A percentile compares a stretch with the other conserved stretches of the same genome.
Evolutionary conservation across 257 asterid species (phyloP).

Genomic region (Hygrophila difformis): DNA sequence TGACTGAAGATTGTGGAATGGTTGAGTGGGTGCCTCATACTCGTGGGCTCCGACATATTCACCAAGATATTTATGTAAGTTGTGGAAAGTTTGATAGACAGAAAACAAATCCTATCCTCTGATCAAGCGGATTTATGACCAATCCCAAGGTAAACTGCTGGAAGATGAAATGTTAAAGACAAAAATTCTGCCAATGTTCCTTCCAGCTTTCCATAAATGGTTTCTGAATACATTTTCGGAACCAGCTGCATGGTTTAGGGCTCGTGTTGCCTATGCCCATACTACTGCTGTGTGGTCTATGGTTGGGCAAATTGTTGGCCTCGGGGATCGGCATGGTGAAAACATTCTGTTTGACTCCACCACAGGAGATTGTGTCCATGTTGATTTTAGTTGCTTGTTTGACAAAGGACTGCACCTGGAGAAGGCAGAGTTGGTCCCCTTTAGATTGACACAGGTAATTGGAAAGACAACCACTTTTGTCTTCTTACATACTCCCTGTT

Average conservation of each 20-base stretch:
- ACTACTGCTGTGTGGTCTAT: slow-evolving; percentile 99
- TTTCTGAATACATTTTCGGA: slow-evolving; percentile 87
- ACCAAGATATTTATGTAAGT: slow-evolving; percentile 86
- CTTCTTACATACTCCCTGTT: too few species aligned
- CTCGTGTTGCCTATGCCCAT: slow-evolving; percentile 87
- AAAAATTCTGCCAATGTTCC: slow-evolving; percentile 85
- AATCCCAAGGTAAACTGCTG: slow-evolving; percentile 66
- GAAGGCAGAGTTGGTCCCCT: slow-evolving; percentile 96
- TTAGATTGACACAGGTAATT: slow-evolving; percentile 89
- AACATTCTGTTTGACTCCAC: slow-evolving; percentile 94
- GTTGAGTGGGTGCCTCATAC: slow-evolving; percentile 99
- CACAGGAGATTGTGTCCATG: slow-evolving; percentile 97
- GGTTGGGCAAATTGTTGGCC: slow-evolving; percentile 99
- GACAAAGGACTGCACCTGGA: slow-evolving; percentile 94
- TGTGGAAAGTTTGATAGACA: slow-evolving; percentile 88
- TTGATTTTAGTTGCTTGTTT: slow-evolving; percentile 96
- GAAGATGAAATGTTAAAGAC: slow-evolving; percentile 86
- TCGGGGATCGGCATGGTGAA: slow-evolving; percentile 98
- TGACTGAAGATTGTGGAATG: slow-evolving; percentile 98
- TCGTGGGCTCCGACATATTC: slow-evolving; percentile 88
- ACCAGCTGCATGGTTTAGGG: slow-evolving; percentile 99
- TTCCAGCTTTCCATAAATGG: slow-evolving; percentile 96
- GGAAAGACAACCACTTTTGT: slow-evolving; percentile 4
- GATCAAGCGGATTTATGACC: slow-evolving; percentile 88
- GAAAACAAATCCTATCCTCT: slow-evolving; percentile 87